A percentile compares a stretch with the other conserved stretches of the same genome.
phyloP scores from a whole-genome alignment of 2,329 filamentous ascomycete genomes.

The Sporothrix protearum region DNA sequence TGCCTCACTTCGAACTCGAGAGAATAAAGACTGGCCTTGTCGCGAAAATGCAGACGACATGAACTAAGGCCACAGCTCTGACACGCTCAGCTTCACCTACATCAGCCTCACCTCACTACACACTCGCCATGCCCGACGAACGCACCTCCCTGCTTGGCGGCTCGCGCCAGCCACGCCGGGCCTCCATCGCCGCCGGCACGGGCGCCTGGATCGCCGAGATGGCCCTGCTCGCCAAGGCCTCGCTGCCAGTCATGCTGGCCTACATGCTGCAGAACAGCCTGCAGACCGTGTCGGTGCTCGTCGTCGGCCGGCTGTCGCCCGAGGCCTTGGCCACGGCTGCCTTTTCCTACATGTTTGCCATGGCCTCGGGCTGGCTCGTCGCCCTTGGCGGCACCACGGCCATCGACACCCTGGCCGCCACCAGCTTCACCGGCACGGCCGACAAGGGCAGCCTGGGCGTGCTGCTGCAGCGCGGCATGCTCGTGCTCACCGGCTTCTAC shows the following conservation, averaged over 20 bases:
- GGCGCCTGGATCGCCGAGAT: conserved; percentile 56
- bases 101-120: too few species aligned
- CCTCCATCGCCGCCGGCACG: neutral
- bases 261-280: conserved; percentile 84
- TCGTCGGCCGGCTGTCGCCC: conserved; percentile 74
- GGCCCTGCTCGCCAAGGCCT: conserved; percentile 63
- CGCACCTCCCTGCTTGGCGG: conserved; percentile 21
- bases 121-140: conserved; percentile 20
- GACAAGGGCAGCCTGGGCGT: conserved; percentile 76
- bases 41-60: too few species aligned
- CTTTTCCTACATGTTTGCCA: conserved; percentile 92
- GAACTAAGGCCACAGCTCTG: too few species aligned
- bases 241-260: conserved; percentile 74
- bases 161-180: conserved; percentile 7
- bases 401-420: conserved; percentile 78
- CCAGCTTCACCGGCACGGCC: conserved; percentile 74
- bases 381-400: conserved; percentile 82
- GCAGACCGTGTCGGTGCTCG: conserved; percentile 76
- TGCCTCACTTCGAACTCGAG: too few species aligned
- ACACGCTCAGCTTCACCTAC: too few species aligned
- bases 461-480: conserved; percentile 70
- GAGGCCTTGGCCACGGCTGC: conserved; percentile 77
- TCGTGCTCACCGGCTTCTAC: conserved; percentile 71
- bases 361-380: conserved; percentile 84
- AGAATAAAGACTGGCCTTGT: too few species aligned